phyloP scores from a whole-genome alignment of 768 basidiomycete species.

The Porphyrellus cyaneotinctus region DNA sequence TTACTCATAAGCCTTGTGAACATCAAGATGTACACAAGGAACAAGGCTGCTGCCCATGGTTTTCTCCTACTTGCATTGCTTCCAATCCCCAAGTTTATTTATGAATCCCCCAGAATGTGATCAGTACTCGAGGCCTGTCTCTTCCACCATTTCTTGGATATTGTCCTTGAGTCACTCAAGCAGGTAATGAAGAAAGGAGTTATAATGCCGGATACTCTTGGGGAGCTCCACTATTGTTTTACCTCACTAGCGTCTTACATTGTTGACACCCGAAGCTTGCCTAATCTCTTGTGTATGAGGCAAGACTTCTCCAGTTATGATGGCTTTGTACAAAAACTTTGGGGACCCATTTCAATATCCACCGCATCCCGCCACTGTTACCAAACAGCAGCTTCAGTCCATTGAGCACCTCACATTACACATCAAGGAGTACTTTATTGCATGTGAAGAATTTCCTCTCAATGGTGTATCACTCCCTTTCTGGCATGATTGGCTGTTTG shows the following conservation, averaged over 20 bases:
- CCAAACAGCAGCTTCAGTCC: background rate
- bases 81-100: background rate
- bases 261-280: background rate
- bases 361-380: background rate
- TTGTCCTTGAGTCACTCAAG: background rate
- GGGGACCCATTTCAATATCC: background rate
- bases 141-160: background rate
- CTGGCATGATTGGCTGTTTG: background rate
- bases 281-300: background rate
- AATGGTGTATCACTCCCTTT: background rate
- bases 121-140: background rate
- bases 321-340: background rate
- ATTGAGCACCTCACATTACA: background rate
- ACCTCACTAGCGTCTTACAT: background rate
- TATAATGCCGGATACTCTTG: background rate
- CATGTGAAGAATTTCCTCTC: background rate
- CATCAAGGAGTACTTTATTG: background rate
- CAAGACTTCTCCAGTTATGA: background rate
- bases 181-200: too few species aligned
- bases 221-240: background rate
- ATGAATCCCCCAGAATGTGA: background rate
- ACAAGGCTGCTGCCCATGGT: background rate
- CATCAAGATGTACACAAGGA: background rate
- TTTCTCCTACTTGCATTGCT: background rate
- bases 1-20: background rate